Base-by-base conservation (phyloP, 371 early-diverging fungal genomes). In the Mucor indicus region DNA sequence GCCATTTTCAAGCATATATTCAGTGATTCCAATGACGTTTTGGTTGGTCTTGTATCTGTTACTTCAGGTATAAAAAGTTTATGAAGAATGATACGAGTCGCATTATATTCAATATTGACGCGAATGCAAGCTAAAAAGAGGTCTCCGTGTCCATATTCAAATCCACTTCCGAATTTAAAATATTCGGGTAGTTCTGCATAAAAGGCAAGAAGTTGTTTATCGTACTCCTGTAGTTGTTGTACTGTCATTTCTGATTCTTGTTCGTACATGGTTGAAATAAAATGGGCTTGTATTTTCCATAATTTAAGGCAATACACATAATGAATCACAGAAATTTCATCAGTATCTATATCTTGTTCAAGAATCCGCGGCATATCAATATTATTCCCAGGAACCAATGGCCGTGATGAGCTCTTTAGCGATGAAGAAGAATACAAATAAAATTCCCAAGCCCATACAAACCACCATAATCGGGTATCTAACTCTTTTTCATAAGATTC, bases 381-480 rank as follows among this genome's bases (percentile, higher is more conserved):
- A 19, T 63, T 41, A 21, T 17, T 38, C 1, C 60, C 63, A 13
- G 53, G 46, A 3, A 53, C 22, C 1, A 60, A 56, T 4, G 60
- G 54, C 19, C 59, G 65, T n/a, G 72, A 67, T 11, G 69, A 64
- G 22, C 57, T 62, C 21, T 67, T 69, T 5, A 63, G 57, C 1
- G 57, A 44, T 5, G 72, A 72, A 19, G 70, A 55, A 2, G 72
- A 64, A 38, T 65, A 69, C 17, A 65, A 59, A 38, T 59, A 72
- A 38, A 75, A 62, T 25, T 75, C 76, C 32, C 60, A 60, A 11
- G 62, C 55, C 76, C 76, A 75, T 0, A 60, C 65, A 48, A 51
- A 72, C 76, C 76, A 75, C 76, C 76, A 75, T 20, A 75, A 60
- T 1, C 76, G 62, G 21, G 76, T 72, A 37, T 75, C 76, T 60